A percentile compares a stretch with the other conserved stretches of the same genome.
phyloP scores from a whole-genome alignment of 2,329 filamentous ascomycete genomes.

The Aspergillus floridensis region DNA sequence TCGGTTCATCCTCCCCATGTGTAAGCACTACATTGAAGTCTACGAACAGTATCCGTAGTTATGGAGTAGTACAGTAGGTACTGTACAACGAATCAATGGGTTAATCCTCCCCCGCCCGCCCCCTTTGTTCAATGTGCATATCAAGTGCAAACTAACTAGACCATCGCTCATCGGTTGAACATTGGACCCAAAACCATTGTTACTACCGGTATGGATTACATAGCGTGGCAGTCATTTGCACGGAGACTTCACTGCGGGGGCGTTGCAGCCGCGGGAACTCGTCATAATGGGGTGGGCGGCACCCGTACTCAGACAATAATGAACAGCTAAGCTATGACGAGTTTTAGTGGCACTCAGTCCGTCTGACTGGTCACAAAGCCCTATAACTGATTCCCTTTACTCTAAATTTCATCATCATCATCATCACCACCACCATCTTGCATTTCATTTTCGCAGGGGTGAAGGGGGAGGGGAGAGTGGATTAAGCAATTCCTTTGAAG shows the following conservation, averaged over 20 bases:
- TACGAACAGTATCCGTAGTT: no score
- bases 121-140: not conserved
- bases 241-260: not conserved
- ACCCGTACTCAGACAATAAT: not conserved
- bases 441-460: not conserved
- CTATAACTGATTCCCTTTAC: no score
- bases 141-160: not conserved
- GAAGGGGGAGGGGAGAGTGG: not conserved
- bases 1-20: not conserved
- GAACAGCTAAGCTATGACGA: no score
- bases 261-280: not conserved
- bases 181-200: no score
- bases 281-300: not conserved
- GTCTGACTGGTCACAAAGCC: no score
- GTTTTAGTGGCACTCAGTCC: no score
- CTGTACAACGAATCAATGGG: not conserved
- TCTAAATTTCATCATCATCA: no score
- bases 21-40: no score
- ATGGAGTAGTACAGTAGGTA: no score
- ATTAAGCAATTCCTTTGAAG: not conserved
- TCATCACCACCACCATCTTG: not conserved
- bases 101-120: conserved; percentile 8
- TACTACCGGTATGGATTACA: not conserved
- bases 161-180: not conserved
- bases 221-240: not conserved